Evolutionary conservation across 2,329 filamentous ascomycete genomes (phyloP).

Genomic region (Fusarium irregulare): DNA sequence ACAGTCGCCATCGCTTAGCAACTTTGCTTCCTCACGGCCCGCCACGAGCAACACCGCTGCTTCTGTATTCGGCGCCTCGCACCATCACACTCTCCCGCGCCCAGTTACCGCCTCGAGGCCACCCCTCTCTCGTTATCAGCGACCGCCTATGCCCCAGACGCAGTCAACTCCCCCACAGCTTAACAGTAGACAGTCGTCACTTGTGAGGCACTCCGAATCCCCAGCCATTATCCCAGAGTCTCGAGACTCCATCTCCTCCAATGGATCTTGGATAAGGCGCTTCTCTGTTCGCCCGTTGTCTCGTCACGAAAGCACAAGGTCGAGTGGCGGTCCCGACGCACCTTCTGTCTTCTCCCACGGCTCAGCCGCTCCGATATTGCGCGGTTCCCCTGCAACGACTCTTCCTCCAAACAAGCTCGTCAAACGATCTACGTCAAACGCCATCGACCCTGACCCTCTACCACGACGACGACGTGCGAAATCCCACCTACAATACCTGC

Average conservation of each 20-base stretch:
- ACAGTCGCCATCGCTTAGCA: constrained; percentile 41
- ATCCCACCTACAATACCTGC: constrained; percentile 72
- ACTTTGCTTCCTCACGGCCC: constrained; percentile 54
- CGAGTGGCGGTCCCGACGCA: constrained; percentile 73
- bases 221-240: constrained; percentile 56
- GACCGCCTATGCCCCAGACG: constrained; percentile 55
- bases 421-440: constrained; percentile 73
- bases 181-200: constrained; percentile 57
- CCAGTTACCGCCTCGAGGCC: constrained; percentile 51
- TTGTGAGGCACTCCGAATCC: constrained; percentile 55
- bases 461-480: constrained; percentile 63
- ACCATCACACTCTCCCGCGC: constrained; percentile 47
- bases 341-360: constrained; percentile 75
- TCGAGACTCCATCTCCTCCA: constrained; percentile 70
- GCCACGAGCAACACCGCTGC: constrained; percentile 56
- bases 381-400: constrained; percentile 53
- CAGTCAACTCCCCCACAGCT: constrained; percentile 55
- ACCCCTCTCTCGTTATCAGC: constrained; percentile 53
- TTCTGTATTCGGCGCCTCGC: constrained; percentile 48
- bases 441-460: constrained; percentile 56
- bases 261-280: constrained; percentile 77
- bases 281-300: constrained; percentile 74
- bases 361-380: constrained; percentile 71
- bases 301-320: constrained; percentile 72
- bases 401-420: constrained; percentile 80